These are phyloP conservation scores for Cyclotella choctawhatcheeana DNA, from an alignment of 108 stramenopile species.

Conservation along the genomic window DNA sequence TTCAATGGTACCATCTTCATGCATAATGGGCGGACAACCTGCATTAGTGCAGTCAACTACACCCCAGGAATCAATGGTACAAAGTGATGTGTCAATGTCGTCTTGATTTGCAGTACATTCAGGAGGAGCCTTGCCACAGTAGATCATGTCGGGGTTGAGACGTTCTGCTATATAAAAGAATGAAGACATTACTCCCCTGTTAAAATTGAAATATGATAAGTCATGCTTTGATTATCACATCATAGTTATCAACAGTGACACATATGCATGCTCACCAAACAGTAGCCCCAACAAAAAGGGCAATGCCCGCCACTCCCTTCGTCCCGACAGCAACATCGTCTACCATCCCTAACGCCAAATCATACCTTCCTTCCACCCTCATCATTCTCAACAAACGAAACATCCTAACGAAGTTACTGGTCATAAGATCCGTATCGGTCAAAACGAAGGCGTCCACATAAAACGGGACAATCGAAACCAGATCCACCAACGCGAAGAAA, in stretches of 20 bases:
- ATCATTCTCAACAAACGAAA: slow-evolving; percentile 91
- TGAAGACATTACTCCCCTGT: slow-evolving; percentile 42
- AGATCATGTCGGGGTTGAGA: slow-evolving; percentile 76
- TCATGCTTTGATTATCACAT: not conserved
- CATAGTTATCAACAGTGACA: not conserved
- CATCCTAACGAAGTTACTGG: slow-evolving; percentile 89
- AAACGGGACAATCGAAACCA: slow-evolving; percentile 87
- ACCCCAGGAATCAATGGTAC: slow-evolving; percentile 73
- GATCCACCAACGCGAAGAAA: slow-evolving; percentile 83
- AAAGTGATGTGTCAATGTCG: slow-evolving; percentile 67
- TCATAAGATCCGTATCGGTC: slow-evolving; percentile 57
- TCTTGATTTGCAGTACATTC: slow-evolving; percentile 47
- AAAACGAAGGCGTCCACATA: slow-evolving; percentile 87
- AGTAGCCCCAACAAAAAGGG: slow-evolving; percentile 86
- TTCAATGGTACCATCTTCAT: slow-evolving; percentile 19
- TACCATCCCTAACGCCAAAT: slow-evolving; percentile 74
- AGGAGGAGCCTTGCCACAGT: slow-evolving; percentile 65
- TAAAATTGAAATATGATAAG: not conserved
- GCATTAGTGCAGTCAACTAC: slow-evolving; percentile 73
- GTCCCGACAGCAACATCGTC: slow-evolving; percentile 84
- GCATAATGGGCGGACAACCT: slow-evolving; percentile 53
- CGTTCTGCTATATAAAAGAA: slow-evolving; percentile 90
- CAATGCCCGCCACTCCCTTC: slow-evolving; percentile 73
- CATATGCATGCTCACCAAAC: slow-evolving; percentile 85
- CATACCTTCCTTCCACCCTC: slow-evolving; percentile 86